These are phyloP conservation scores for Nigrospora sphaerica DNA, from an alignment of 2,329 filamentous ascomycete genomes.

Conservation along the genomic window DNA sequence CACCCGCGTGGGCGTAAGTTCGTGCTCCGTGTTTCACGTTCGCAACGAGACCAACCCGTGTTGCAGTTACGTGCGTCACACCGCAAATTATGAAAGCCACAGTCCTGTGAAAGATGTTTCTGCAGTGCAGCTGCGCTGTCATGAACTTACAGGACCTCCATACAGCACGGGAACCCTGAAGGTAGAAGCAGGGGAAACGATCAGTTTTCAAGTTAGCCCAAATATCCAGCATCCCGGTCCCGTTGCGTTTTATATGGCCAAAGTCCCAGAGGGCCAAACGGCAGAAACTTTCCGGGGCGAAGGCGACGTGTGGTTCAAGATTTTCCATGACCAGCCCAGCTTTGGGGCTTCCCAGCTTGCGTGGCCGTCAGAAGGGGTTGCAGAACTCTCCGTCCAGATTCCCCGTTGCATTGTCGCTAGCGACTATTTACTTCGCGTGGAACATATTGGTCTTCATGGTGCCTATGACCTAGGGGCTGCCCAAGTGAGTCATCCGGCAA, in stretches of 20 bases:
- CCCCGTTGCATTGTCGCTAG: slow-evolving; percentile 22
- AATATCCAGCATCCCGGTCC: slow-evolving; percentile 21
- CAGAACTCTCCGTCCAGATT: slow-evolving; percentile 18
- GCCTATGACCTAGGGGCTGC: slow-evolving; percentile 18
- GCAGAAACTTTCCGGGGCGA: slow-evolving; percentile 17
- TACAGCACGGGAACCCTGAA: too few species aligned
- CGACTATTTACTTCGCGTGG: slow-evolving; percentile 25
- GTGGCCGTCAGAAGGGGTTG: slow-evolving; percentile 11
- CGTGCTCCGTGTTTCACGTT: too few species aligned
- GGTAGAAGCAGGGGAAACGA: too few species aligned
- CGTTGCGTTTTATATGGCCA: slow-evolving; percentile 20
- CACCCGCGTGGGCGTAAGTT: too few species aligned
- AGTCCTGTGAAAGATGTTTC: too few species aligned
- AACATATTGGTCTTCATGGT: slow-evolving; percentile 25
- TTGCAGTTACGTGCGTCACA: too few species aligned
- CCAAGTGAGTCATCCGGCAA: slow-evolving; percentile 10
- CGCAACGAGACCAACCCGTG: too few species aligned
- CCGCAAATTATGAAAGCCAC: too few species aligned
- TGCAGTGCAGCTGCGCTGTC: too few species aligned
- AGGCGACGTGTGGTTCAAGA: slow-evolving; percentile 23
- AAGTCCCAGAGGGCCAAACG: slow-evolving; percentile 15
- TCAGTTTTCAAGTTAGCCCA: slow-evolving; percentile 26
- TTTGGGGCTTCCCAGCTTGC: slow-evolving; percentile 9
- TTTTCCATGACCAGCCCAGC: slow-evolving; percentile 17
- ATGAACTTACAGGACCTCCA: too few species aligned